phyloP scores from a whole-genome alignment of 345 rosid species.

The Hypericum androsaemum region DNA sequence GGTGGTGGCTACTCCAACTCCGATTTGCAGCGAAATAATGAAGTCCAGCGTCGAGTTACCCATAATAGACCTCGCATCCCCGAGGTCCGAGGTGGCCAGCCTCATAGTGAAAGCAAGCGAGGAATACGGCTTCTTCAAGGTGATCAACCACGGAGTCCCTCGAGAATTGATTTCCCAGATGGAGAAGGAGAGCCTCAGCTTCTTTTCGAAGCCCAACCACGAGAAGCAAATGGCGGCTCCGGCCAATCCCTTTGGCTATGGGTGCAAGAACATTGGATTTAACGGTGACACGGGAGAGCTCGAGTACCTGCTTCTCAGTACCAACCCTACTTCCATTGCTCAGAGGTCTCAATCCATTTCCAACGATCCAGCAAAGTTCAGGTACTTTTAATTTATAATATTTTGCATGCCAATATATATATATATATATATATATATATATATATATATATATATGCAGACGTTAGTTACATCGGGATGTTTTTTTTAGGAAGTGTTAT shows the following conservation, averaged over 20 bases:
- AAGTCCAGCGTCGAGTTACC: slow-evolving; percentile 12
- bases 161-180: slow-evolving; percentile 10
- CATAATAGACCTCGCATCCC: slow-evolving; percentile 16
- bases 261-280: slow-evolving; percentile 27
- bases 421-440: too few relatives aligned
- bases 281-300: slow-evolving; percentile 29
- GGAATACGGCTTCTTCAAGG: slow-evolving; percentile 27
- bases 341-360: slow-evolving; percentile 20
- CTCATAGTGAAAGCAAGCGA: slow-evolving; percentile 23
- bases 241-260: slow-evolving; percentile 26
- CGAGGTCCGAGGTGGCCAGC: slow-evolving; percentile 5
- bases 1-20: slow-evolving; percentile 13
- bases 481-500: too few relatives aligned
- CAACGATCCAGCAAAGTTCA: slow-evolving; percentile 15
- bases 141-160: slow-evolving; percentile 26
- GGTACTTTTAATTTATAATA: slow-evolving; percentile 5
- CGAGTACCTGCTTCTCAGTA: slow-evolving; percentile 24
- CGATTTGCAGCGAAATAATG: slow-evolving; percentile 3
- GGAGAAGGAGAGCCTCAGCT: slow-evolving; percentile 15
- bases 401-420: neutral
- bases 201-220: slow-evolving; percentile 14
- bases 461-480: too few relatives aligned
- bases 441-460: too few relatives aligned
- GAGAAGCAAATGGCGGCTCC: slow-evolving; percentile 25
- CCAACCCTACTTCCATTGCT: slow-evolving; percentile 17